A percentile compares a stretch with the other conserved stretches of the same genome.
These are phyloP conservation scores for Lachnellula occidentalis DNA, from an alignment of 2,329 filamentous ascomycete genomes.

Conservation along the genomic window DNA sequence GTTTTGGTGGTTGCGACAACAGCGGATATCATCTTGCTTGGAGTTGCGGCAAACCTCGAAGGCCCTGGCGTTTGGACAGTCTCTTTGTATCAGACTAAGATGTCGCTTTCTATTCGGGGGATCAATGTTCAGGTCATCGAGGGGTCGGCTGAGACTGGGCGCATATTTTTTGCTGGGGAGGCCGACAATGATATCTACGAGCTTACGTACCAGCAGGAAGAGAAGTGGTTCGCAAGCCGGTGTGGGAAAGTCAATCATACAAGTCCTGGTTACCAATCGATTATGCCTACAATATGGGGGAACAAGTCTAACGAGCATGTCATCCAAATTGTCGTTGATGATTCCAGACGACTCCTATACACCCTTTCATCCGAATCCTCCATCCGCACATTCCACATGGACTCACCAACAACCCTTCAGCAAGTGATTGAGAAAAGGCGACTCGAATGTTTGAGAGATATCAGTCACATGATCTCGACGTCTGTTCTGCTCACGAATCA, in stretches of 20 bases:
- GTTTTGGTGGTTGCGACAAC: conserved; percentile 85
- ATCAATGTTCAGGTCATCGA: conserved; percentile 73
- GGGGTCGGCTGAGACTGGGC: conserved; percentile 70
- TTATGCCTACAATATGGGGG: conserved; percentile 52
- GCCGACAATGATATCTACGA: conserved; percentile 86
- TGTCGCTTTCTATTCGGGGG: conserved; percentile 72
- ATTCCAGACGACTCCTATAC: conserved; percentile 83
- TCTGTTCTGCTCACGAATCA: conserved; percentile 65
- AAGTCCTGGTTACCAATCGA: conserved; percentile 62
- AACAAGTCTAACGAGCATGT: conserved; percentile 57
- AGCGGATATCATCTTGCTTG: conserved; percentile 79
- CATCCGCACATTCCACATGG: conserved; percentile 87
- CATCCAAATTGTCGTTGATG: conserved; percentile 77
- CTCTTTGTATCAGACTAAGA: conserved; percentile 80
- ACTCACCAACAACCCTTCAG: conserved; percentile 54
- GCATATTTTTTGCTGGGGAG: conserved; percentile 86
- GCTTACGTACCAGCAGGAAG: conserved; percentile 92
- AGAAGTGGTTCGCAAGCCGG: conserved; percentile 89
- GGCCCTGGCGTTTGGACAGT: conserved; percentile 68
- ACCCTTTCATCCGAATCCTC: conserved; percentile 83
- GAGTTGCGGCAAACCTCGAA: conserved; percentile 63
- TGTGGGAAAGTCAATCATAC: conserved; percentile 89
- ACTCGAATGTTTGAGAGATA: conserved; percentile 61
- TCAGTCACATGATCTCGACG: conserved; percentile 77
- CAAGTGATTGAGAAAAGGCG: conserved; percentile 59